Percentiles rank a stretch among this genome's conserved stretches.
phyloP scores from a whole-genome alignment of 2,329 filamentous ascomycete genomes.

The Catunica adiposa region DNA sequence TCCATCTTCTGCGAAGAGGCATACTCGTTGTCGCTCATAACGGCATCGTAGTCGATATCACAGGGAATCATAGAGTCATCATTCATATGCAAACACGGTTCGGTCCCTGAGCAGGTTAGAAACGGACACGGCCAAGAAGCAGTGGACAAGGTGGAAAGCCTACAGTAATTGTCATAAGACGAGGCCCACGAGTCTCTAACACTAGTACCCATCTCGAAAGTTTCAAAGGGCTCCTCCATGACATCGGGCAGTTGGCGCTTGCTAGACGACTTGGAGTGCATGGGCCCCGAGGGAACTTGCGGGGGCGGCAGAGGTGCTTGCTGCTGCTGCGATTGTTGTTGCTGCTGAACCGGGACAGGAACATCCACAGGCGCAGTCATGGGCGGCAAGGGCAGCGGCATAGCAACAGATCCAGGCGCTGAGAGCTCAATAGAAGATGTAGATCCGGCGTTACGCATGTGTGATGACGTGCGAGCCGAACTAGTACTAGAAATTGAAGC shows the following conservation, averaged over 20 bases:
- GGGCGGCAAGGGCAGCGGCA: slow-evolving; percentile 25
- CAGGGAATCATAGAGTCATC: neutral
- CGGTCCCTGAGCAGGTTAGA: slow-evolving; percentile 10
- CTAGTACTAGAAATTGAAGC: slow-evolving; percentile 23
- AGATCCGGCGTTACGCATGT: slow-evolving; percentile 55
- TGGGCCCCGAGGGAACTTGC: slow-evolving; percentile 10
- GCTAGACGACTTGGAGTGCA: slow-evolving; percentile 25
- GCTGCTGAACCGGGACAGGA: neutral
- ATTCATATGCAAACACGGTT: slow-evolving; percentile 7
- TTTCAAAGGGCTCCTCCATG: slow-evolving; percentile 64
- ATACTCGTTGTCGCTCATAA: slow-evolving; percentile 45
- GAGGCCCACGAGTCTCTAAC: slow-evolving; percentile 22
- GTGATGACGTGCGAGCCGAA: slow-evolving; percentile 1
- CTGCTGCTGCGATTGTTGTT: slow-evolving; percentile 3
- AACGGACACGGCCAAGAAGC: slow-evolving; percentile 15
- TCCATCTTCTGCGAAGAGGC: slow-evolving; percentile 6
- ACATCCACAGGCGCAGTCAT: slow-evolving; percentile 21
- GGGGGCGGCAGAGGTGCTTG: neutral
- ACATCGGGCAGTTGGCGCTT: slow-evolving; percentile 65
- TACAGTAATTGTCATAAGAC: slow-evolving; percentile 51
- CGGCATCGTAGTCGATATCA: slow-evolving; percentile 47
- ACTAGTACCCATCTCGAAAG: slow-evolving; percentile 24
- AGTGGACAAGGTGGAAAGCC: slow-evolving; percentile 30
- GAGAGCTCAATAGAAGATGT: slow-evolving; percentile 51
- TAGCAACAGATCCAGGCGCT: slow-evolving; percentile 15